These are phyloP conservation scores for Peniophora sp. DNA, from an alignment of 1,284 basidiomycete genomes.

Conservation along the genomic window DNA sequence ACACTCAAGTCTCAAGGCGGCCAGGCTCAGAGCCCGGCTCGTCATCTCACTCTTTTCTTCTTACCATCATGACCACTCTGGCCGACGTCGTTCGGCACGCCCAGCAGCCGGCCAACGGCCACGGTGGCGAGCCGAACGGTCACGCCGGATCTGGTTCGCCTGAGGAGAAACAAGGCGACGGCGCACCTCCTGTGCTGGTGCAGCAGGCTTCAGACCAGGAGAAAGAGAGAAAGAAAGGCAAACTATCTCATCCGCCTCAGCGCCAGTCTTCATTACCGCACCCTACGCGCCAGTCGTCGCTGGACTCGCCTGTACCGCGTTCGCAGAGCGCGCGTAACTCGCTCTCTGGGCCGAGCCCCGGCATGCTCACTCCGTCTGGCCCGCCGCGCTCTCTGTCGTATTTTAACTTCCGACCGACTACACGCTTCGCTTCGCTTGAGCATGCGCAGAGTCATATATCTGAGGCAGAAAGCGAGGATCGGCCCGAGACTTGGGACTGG, in stretches of 20 bases:
- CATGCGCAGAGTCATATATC: conserved; percentile 1
- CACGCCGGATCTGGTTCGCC: neutral
- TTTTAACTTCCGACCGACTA: neutral
- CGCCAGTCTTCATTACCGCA: neutral
- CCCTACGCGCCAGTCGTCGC: neutral
- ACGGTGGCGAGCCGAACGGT: neutral
- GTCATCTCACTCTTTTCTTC: neutral
- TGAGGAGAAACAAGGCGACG: neutral
- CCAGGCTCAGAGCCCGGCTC: too few species aligned
- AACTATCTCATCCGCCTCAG: neutral
- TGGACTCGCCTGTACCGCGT: neutral
- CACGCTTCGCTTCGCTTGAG: conserved; percentile 2
- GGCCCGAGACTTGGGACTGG: conserved; percentile 24
- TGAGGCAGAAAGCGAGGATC: conserved; percentile 6
- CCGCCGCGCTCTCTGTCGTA: neutral
- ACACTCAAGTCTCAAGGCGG: too few species aligned
- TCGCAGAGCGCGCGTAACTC: neutral
- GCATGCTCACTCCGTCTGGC: neutral
- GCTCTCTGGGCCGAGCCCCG: neutral
- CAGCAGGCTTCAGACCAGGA: too few species aligned
- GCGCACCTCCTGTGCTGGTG: neutral
- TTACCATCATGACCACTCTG: neutral
- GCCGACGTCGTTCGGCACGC: conserved; percentile 2
- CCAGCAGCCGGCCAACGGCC: neutral
- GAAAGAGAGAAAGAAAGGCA: too few species aligned